These are phyloP conservation scores for Hansenula sp. DNA, from an alignment of 1,139 yeast species.

Conservation along the genomic window DNA sequence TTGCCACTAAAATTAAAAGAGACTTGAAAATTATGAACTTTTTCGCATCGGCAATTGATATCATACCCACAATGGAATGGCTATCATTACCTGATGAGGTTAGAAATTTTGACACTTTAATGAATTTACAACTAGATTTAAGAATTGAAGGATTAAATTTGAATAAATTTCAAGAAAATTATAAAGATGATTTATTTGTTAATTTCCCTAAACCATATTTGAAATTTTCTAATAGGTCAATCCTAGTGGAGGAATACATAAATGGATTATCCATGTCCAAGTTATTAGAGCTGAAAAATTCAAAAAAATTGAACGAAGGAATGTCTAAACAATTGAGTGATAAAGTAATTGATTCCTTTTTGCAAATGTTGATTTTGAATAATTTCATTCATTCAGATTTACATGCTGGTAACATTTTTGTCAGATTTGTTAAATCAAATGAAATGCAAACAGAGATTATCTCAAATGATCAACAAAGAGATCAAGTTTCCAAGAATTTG, in stretches of 20 bases:
- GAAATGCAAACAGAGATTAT: slow-evolving; percentile 30
- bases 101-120: slow-evolving; percentile 76
- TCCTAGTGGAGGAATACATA: slow-evolving; percentile 82
- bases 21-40: slow-evolving; percentile 81
- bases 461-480: slow-evolving; percentile 35
- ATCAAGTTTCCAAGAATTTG: slow-evolving; percentile 44
- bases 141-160: slow-evolving; percentile 86
- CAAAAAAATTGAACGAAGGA: slow-evolving; percentile 26
- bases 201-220: slow-evolving; percentile 80
- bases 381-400: slow-evolving; percentile 94
- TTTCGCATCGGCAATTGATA: slow-evolving; percentile 67
- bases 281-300: slow-evolving; percentile 45
- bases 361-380: slow-evolving; percentile 88
- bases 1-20: slow-evolving; percentile 65
- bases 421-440: slow-evolving; percentile 57
- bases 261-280: slow-evolving; percentile 80
- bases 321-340: slow-evolving; percentile 78
- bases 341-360: slow-evolving; percentile 83
- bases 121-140: slow-evolving; percentile 85
- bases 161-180: slow-evolving; percentile 47
- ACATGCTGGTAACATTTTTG: slow-evolving; percentile 94
- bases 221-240: slow-evolving; percentile 62
- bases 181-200: slow-evolving; percentile 51
- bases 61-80: slow-evolving; percentile 96
- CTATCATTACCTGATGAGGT: slow-evolving; percentile 92